These are phyloP conservation scores for Mycena belliarum DNA, from an alignment of 768 basidiomycete species.

Conservation along the genomic window DNA sequence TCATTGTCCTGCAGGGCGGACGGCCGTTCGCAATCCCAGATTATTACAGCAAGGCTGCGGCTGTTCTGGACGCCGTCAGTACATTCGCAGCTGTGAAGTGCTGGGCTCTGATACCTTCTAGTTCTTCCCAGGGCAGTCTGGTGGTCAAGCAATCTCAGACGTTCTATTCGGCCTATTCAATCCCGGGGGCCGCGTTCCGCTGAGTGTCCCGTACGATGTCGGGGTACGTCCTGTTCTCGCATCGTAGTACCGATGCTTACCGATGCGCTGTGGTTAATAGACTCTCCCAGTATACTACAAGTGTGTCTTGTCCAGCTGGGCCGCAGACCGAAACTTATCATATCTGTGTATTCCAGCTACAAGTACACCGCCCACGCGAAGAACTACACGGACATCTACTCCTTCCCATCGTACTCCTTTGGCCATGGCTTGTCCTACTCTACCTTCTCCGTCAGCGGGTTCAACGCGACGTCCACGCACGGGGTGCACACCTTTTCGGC, in stretches of 20 bases:
- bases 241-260: not conserved
- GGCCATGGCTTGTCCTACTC: constrained; percentile 28
- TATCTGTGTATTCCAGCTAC: constrained; percentile 15
- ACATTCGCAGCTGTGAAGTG: not conserved
- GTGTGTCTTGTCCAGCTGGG: constrained; percentile 9
- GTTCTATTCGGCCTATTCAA: constrained; percentile 30
- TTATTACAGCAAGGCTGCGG: constrained; percentile 24
- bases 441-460: constrained; percentile 19
- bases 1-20: constrained; percentile 27
- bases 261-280: not conserved
- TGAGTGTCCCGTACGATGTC: constrained; percentile 26
- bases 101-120: not conserved
- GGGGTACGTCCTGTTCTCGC: constrained; percentile 1
- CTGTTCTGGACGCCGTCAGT: constrained; percentile 25
- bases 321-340: not conserved
- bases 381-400: constrained; percentile 20
- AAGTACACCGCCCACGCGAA: constrained; percentile 24
- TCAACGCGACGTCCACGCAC: constrained; percentile 20
- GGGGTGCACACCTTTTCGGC: constrained; percentile 24
- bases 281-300: constrained; percentile 28
- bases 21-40: constrained; percentile 28
- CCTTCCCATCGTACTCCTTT: constrained; percentile 23
- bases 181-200: constrained; percentile 27
- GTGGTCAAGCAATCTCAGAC: constrained; percentile 28
- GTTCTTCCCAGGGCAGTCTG: constrained; percentile 30